Evolutionary conservation across 2,329 filamentous ascomycete genomes (phyloP).

Genomic region (Colletotrichum eleusines): DNA sequence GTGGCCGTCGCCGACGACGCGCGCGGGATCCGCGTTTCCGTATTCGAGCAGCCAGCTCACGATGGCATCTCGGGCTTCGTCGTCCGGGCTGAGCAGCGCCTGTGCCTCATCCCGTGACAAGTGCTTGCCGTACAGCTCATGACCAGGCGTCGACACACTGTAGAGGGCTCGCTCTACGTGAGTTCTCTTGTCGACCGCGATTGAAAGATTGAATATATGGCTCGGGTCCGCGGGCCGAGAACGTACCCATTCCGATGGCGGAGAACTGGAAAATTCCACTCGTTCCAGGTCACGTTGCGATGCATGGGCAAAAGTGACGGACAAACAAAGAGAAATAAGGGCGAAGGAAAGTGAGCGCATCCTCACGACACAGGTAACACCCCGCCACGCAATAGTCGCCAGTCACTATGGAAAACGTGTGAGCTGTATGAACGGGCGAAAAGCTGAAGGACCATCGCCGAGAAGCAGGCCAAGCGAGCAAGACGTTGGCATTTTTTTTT

Average conservation of each 20-base stretch:
- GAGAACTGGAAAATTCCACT: slow-evolving; percentile 7
- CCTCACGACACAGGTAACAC: not conserved
- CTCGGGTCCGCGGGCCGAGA: not conserved
- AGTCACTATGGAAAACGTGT: not conserved
- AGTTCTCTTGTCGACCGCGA: slow-evolving; percentile 19
- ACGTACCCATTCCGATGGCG: slow-evolving; percentile 11
- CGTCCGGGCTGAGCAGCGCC: slow-evolving; percentile 59
- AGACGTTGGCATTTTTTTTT: not conserved
- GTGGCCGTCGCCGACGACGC: slow-evolving; percentile 52
- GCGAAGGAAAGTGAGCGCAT: slow-evolving; percentile 7
- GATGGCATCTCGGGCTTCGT: slow-evolving; percentile 54
- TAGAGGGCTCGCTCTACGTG: slow-evolving; percentile 58
- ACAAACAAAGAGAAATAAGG: not conserved
- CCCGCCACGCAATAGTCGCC: not conserved
- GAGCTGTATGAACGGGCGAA: not conserved
- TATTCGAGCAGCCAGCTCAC: slow-evolving; percentile 58
- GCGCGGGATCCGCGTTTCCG: slow-evolving; percentile 51
- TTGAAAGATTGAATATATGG: slow-evolving; percentile 18
- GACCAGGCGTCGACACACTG: slow-evolving; percentile 62
- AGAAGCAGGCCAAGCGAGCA: not conserved
- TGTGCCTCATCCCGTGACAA: slow-evolving; percentile 62
- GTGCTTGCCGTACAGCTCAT: slow-evolving; percentile 61
- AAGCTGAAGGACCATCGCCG: no score
- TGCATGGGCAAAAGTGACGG: not conserved
- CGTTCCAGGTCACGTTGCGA: not conserved